Base-by-base conservation (phyloP, 768 basidiomycete species). In the Chlorophyllum brunneum region DNA sequence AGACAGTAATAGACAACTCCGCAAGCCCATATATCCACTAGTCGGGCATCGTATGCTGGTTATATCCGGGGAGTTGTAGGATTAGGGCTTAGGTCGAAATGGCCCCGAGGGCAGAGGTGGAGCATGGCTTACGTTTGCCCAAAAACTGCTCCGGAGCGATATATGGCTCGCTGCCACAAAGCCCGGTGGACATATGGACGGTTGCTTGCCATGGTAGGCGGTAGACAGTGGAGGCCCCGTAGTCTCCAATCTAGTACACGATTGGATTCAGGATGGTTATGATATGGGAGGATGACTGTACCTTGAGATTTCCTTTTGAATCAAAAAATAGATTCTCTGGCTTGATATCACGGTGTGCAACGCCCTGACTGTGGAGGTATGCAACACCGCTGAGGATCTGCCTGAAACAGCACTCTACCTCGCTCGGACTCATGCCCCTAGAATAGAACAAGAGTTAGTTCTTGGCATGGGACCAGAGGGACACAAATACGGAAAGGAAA, bases 171-270 rank as follows among this genome's bases (percentile, higher is more conserved):
- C 91, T 94, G 22, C 95, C 95, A 61, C 95, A 99, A 26, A 99
- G 79, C 3, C 95, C 95, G 23, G 94, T 97, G 11, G 91, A 94
- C 83, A 98, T 86, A 67, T 99, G 95, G 43, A 98, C 86, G 36
- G 94, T 97, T 48, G 86, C 75, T 73, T 99, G 95, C 95, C 95
- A 99, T 36, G 97, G 97, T 50, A 99, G 83, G 54, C 95, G 82
- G 69, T 98, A 99, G 45, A 99, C 95, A n/a, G 97, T 98, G 38
- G 93, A 97, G 7, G 95, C 97, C 48, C 95, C 95, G 61, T 98
- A 99, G 66, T 99, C 95, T 51, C 95, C 95, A 59, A 98, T 95
- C 93, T 95, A 66, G 13, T 33, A 36, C 15, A 54, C 46, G 18
- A 4, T 6, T 31, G 41, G n/a, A 13, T 24, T 15, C 22, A 26